phyloP scores from a whole-genome alignment of 192 early-diverging fungal species.

The Cetraspora pellucida region DNA sequence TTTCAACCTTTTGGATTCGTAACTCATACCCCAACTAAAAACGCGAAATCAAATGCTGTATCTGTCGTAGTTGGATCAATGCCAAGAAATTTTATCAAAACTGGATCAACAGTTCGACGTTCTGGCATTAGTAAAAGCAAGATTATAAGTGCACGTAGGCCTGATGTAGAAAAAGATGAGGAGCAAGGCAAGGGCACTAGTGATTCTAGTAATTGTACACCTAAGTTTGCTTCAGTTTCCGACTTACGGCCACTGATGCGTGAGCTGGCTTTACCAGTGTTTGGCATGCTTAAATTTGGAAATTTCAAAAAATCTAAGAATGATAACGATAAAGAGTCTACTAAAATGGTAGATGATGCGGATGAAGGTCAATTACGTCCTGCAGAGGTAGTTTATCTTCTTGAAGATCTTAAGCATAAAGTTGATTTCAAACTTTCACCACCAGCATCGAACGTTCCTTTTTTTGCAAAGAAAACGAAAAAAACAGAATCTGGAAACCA shows the following conservation, averaged over 20 bases:
- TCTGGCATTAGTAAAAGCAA: conserved; percentile 25
- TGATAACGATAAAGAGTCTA: conserved; percentile 11
- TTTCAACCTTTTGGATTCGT: conserved; percentile 51
- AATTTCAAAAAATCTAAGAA: conserved; percentile 1
- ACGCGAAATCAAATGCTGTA: neutral
- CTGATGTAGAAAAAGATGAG: conserved; percentile 15
- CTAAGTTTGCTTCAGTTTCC: conserved; percentile 16
- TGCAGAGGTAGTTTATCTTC: conserved; percentile 47
- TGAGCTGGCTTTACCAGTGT: conserved; percentile 33
- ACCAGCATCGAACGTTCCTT: conserved; percentile 29
- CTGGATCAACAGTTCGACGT: conserved; percentile 1
- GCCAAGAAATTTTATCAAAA: conserved; percentile 5
- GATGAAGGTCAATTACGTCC: conserved; percentile 21
- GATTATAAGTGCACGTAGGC: neutral
- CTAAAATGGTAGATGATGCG: conserved; percentile 12
- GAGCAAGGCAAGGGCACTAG: neutral
- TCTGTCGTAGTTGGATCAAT: neutral
- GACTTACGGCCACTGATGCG: conserved; percentile 42
- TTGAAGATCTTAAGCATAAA: conserved; percentile 53
- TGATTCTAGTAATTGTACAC: neutral
- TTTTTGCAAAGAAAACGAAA: conserved; percentile 41
- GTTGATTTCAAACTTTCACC: conserved; percentile 48
- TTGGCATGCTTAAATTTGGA: conserved; percentile 9
- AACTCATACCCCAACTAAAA: conserved; percentile 13
- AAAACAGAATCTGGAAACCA: conserved; percentile 9